Conservation (phyloP, 1,139 yeast genomes). For the Suhomyces choctaworum region DNA sequence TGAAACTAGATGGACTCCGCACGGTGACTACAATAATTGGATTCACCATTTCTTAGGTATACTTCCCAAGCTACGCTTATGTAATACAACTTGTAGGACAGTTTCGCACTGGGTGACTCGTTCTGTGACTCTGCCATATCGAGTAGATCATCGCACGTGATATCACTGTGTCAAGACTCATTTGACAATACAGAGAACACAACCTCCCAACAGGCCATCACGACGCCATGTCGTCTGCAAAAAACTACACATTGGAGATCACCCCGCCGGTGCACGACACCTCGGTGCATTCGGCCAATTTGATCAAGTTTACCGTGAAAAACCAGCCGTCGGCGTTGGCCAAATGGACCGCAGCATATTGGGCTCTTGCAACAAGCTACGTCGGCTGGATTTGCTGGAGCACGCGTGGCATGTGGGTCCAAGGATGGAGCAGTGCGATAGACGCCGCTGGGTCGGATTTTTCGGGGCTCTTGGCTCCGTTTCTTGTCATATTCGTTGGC, state of each 20-base stretch:
- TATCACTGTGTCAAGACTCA: constrained; percentile 2
- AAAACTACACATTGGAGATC: constrained; percentile 33
- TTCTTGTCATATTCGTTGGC: no score
- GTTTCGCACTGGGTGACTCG: no score
- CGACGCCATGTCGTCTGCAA: constrained; percentile 31
- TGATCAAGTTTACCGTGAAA: constrained; percentile 25
- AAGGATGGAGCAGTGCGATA: not conserved
- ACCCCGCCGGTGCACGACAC: constrained; percentile 20
- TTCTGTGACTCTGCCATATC: not conserved
- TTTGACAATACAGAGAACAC: not conserved
- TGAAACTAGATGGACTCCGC: no score
- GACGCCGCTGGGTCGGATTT: not conserved
- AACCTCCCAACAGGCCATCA: not conserved
- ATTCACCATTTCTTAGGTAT: no score
- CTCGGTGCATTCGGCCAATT: constrained; percentile 13
- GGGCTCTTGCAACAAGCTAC: constrained; percentile 3
- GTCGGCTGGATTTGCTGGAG: constrained; percentile 1
- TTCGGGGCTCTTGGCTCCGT: constrained; percentile 15
- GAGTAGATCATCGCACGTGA: constrained; percentile 10
- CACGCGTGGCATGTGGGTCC: not conserved
- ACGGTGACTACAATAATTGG: no score
- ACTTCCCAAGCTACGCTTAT: no score
- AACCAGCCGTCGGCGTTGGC: constrained; percentile 1
- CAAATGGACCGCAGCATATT: constrained; percentile 1
- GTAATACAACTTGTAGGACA: no score